A percentile compares a stretch with the other conserved stretches of the same genome.
Conservation (phyloP, 257 asterid species). For the Fraxinus americana region DNA sequence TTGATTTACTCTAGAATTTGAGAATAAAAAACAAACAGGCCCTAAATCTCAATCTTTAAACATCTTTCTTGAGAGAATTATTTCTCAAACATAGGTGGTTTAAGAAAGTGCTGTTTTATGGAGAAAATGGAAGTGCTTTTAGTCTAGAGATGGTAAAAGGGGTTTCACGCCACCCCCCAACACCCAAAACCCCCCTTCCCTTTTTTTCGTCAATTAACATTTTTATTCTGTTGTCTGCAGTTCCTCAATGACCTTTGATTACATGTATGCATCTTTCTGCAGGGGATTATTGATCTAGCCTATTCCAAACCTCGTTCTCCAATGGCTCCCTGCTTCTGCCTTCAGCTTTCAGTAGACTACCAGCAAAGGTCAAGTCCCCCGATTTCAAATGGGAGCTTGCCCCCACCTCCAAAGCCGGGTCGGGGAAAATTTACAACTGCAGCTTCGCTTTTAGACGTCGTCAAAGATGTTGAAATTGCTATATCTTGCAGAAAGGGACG, state of each 20-base stretch:
- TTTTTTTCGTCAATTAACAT: neutral
- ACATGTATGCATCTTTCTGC: slow-evolving; percentile 19
- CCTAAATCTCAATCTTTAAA: neutral
- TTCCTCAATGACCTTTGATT: neutral
- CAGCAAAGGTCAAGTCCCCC: slow-evolving; percentile 62
- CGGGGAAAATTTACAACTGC: slow-evolving; percentile 87
- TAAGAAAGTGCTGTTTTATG: neutral
- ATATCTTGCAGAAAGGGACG: slow-evolving; percentile 94
- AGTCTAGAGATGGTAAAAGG: neutral
- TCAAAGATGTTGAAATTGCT: slow-evolving; percentile 79
- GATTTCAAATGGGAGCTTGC: slow-evolving; percentile 50
- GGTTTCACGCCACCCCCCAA: neutral
- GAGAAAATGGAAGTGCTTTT: neutral
- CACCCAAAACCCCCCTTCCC: too few species aligned
- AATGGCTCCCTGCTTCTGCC: slow-evolving; percentile 82
- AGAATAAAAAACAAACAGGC: too few species aligned
- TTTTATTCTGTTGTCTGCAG: neutral
- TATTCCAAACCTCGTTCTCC: slow-evolving; percentile 76
- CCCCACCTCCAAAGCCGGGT: slow-evolving; percentile 51
- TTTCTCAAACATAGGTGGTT: neutral
- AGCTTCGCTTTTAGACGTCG: slow-evolving; percentile 61
- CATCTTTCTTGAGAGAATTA: slow-evolving; percentile 1
- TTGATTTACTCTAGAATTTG: too few species aligned
- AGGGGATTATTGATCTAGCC: slow-evolving; percentile 88
- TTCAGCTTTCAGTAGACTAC: slow-evolving; percentile 71